Conservation (phyloP, 495 filamentous ascomycete species). For the Lasiosphaeria ovina region DNA sequence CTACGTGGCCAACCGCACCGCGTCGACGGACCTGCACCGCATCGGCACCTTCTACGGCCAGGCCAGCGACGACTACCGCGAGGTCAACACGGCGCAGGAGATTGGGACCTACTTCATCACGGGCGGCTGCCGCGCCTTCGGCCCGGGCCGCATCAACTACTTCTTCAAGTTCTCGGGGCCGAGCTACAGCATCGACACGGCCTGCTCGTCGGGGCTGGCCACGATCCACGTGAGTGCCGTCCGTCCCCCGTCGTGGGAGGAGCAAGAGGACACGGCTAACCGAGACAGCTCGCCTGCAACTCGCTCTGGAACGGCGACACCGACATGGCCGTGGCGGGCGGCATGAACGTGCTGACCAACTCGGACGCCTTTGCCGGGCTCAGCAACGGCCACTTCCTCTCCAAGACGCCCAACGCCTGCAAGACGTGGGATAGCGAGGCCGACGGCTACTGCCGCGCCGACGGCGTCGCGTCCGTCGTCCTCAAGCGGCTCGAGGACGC, state of each 20-base stretch:
- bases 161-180: constrained; percentile 42
- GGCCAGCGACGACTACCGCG: constrained; percentile 77
- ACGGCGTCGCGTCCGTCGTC: constrained; percentile 35
- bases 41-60: constrained; percentile 83
- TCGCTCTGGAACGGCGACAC: constrained; percentile 68
- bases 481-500: constrained; percentile 54
- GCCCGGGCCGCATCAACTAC: constrained; percentile 46
- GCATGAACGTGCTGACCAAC: constrained; percentile 64
- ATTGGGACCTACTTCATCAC: constrained; percentile 82
- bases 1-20: constrained; percentile 69
- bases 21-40: constrained; percentile 67
- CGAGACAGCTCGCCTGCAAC: constrained; percentile 51
- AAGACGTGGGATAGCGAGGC: constrained; percentile 26
- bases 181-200: constrained; percentile 43
- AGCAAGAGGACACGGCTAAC: no score
- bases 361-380: constrained; percentile 69
- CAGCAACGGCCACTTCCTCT: constrained; percentile 38
- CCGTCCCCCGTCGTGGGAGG: constrained; percentile 35
- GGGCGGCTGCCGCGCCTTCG: constrained; percentile 73
- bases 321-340: constrained; percentile 60
- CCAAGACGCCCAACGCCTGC: constrained; percentile 25
- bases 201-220: constrained; percentile 43
- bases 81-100: constrained; percentile 72
- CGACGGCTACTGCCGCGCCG: constrained; percentile 53
- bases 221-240: constrained; percentile 32